Conservation (phyloP, 2,329 filamentous ascomycete species). For the Lecanicillium sp. region DNA sequence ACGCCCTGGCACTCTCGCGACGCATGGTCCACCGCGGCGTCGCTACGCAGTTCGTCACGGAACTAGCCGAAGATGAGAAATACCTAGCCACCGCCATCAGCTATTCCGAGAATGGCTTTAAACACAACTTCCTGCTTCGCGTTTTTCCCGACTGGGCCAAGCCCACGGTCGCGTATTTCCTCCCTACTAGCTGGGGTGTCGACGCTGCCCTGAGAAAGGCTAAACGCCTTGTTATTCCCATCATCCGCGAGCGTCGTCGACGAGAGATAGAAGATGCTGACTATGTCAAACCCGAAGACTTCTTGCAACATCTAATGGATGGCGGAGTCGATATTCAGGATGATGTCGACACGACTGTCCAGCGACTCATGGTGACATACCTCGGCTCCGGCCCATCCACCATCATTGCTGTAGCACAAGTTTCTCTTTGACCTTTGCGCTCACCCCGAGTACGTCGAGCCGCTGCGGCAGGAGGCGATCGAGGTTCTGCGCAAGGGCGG, state of each 20-base stretch:
- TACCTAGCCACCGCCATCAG: not conserved
- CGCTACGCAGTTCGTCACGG: slow-evolving; percentile 2
- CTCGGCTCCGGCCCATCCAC: not conserved
- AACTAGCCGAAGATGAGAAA: slow-evolving; percentile 2
- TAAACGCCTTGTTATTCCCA: not conserved
- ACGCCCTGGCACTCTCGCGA: not conserved
- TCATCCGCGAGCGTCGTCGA: slow-evolving; percentile 4
- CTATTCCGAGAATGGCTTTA: slow-evolving; percentile 4
- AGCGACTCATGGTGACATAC: slow-evolving; percentile 6
- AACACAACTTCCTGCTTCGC: slow-evolving; percentile 3
- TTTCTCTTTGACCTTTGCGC: slow-evolving; percentile 30
- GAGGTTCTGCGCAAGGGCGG: slow-evolving; percentile 24
- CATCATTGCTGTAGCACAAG: slow-evolving; percentile 13
- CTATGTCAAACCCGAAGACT: slow-evolving; percentile 1
- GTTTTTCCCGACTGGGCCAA: slow-evolving; percentile 5
- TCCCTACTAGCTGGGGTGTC: slow-evolving; percentile 2
- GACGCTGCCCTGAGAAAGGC: slow-evolving; percentile 2
- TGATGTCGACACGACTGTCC: slow-evolving; percentile 1
- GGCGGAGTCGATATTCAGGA: not conserved
- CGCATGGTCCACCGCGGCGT: not conserved
- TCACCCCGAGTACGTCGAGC: slow-evolving; percentile 29
- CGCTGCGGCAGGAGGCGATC: slow-evolving; percentile 33
- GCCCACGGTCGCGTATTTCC: not conserved
- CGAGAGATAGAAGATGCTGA: not conserved
- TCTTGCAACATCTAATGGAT: slow-evolving; percentile 6